Conservation (phyloP, 2,329 filamentous ascomycete species). For the Fusarium chlamydosporum region DNA sequence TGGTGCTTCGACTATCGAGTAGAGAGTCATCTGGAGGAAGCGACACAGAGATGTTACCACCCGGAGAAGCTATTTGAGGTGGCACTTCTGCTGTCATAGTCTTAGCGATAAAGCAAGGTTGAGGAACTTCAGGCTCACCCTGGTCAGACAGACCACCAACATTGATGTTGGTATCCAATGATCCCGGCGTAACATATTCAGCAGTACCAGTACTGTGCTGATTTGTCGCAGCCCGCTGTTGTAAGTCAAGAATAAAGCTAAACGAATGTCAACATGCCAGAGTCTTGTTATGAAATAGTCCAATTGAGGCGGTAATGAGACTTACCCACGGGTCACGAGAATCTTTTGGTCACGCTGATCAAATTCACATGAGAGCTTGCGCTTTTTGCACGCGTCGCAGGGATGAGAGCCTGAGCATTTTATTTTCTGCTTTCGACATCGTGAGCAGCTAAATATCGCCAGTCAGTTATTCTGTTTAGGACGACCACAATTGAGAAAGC, state of each 20-base stretch:
- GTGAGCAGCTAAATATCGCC: conserved; percentile 37
- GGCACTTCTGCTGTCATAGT: conserved; percentile 10
- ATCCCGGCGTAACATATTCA: conserved; percentile 46
- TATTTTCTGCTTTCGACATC: conserved; percentile 55
- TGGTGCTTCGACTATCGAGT: conserved; percentile 38
- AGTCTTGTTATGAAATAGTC: conserved; percentile 3
- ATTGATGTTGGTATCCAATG: conserved; percentile 43
- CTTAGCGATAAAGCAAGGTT: fast-evolving
- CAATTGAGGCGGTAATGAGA: neutral
- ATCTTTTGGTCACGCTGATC: conserved; percentile 63
- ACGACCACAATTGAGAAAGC: neutral
- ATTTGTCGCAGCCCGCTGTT: conserved; percentile 48
- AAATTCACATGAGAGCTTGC: conserved; percentile 54
- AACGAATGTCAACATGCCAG: neutral
- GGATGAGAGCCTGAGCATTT: conserved; percentile 54
- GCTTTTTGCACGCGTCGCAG: conserved; percentile 54
- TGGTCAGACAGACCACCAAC: conserved; percentile 34
- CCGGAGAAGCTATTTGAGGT: conserved; percentile 15
- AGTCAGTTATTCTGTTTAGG: neutral
- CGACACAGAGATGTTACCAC: conserved; percentile 28
- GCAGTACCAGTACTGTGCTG: conserved; percentile 21
- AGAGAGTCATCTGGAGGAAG: conserved; percentile 33
- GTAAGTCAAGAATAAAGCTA: conserved; percentile 57
- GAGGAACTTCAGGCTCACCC: neutral
- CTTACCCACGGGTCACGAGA: conserved; percentile 62